These are phyloP conservation scores for Lolium multiflorum DNA, from an alignment of 176 grass and related monocot species.

Conservation along the genomic window DNA sequence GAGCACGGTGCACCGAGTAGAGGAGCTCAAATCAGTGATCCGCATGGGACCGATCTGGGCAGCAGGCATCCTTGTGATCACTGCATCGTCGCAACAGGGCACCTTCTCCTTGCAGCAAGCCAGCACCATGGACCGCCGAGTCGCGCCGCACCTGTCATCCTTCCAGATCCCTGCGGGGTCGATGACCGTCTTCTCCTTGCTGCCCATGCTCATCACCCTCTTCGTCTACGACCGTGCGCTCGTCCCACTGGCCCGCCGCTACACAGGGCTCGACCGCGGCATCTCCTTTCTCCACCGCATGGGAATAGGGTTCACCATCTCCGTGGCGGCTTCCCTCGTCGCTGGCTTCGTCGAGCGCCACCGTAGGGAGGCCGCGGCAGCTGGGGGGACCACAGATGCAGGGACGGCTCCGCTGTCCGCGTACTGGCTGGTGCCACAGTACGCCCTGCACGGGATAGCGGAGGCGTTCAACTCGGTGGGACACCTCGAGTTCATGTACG, in stretches of 20 bases:
- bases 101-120: conserved; percentile 86
- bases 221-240: conserved; percentile 67
- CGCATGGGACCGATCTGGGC: conserved; percentile 92
- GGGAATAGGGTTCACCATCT: conserved; percentile 66
- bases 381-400: conserved; percentile 47
- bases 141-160: conserved; percentile 42
- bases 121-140: conserved; percentile 83
- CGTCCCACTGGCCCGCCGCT: conserved; percentile 58
- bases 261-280: conserved; percentile 74
- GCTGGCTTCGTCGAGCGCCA: conserved; percentile 67
- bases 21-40: conserved; percentile 79
- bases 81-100: conserved; percentile 57
- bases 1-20: conserved; percentile 85
- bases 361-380: conserved; percentile 37
- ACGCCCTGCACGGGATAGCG: conserved; percentile 65
- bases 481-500: conserved; percentile 90
- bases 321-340: conserved; percentile 50
- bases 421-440: conserved; percentile 87
- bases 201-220: conserved; percentile 68
- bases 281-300: conserved; percentile 84
- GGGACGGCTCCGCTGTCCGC: conserved; percentile 57
- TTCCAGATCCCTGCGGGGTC: conserved; percentile 79
- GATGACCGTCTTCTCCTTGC: conserved; percentile 72
- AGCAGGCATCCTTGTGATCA: conserved; percentile 82
- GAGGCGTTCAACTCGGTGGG: conserved; percentile 83